Evolutionary conservation across 148 eudicot genomes (phyloP).

Genomic region (Amaranthus cruentus): DNA sequence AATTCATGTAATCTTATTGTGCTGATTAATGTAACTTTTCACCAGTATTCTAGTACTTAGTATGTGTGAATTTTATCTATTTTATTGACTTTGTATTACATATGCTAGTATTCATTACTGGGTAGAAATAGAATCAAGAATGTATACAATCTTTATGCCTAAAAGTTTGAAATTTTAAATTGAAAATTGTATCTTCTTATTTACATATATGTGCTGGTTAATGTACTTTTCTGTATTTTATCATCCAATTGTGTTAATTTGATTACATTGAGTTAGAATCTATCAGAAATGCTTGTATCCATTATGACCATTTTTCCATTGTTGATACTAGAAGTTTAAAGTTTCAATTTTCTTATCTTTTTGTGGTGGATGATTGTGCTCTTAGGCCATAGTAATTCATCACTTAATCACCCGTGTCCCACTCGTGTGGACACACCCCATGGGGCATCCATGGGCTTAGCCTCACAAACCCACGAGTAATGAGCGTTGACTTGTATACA

Average conservation of each 20-base stretch:
- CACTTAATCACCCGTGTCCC: too few species aligned
- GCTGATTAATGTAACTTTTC: conserved; percentile 1
- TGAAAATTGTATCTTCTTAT: too few species aligned
- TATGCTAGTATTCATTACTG: neutral
- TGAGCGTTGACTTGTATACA: too few species aligned
- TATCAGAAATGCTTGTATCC: neutral
- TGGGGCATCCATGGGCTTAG: too few species aligned
- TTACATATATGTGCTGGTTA: too few species aligned
- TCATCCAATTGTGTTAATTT: too few species aligned
- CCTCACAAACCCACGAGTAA: too few species aligned
- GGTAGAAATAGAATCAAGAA: too few species aligned
- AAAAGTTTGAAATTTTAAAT: neutral
- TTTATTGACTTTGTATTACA: neutral
- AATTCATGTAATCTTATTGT: neutral
- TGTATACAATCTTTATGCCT: neutral
- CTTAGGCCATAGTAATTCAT: too few species aligned
- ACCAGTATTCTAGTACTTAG: neutral
- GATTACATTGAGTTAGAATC: neutral
- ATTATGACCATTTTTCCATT: neutral
- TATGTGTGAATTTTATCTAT: conserved; percentile 13
- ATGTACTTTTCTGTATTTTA: too few species aligned
- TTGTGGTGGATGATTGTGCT: neutral
- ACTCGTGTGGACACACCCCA: too few species aligned
- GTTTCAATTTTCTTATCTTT: too few species aligned
- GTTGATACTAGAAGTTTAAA: neutral